Evolutionary conservation across 805 yeast species (phyloP), one percentile per base, ranked within the genome.

Genomic region (Wickerhamomyces subpelliculosus): DNA sequence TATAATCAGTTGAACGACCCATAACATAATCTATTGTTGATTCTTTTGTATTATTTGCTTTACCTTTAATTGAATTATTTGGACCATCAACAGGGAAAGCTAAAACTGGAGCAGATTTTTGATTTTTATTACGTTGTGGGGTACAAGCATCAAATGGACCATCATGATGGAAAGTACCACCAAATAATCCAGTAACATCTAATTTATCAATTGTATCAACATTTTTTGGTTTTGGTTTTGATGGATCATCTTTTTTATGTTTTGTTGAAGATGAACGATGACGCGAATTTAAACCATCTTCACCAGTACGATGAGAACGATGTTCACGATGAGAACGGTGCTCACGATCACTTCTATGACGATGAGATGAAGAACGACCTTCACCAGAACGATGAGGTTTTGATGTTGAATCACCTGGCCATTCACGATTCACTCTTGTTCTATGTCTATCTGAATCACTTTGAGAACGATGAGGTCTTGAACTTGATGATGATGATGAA

Each of bases 61-160:
- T 66, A 19, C 94, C 95, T 49, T 75, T 75, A 44, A 90, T 79
- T 6, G 90, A 73, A 54, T 76, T 83, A 62, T 93, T 93, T 45
- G 97, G 96, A 0, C 97, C 97, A 62, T 90, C 95, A 7, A 73
- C 84, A 0, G 97, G 96, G 71, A 90, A 93, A 1, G 98, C 98
- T 65, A 78, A 68, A 13, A 93, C 96, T 5, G 98, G 98, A 0
- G 97, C 95, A 33, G 77, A 79, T 54, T 68, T 72, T 16, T 70
- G 67, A 46, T 75, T 70, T 63, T 83, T 84, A 62, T 93, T 93
- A 59, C 97, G 79, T 60, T 86, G 96, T 8, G 98, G 97, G 3
- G 94, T 84, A 61, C 97, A 90, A 1, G 98, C 98, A 59, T 93
- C 98, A 58, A 93, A 93, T 13, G 98, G 98, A 11, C 98, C 98